Conservation (phyloP, 1,284 basidiomycete species). For the Cerioporus squamosus region DNA sequence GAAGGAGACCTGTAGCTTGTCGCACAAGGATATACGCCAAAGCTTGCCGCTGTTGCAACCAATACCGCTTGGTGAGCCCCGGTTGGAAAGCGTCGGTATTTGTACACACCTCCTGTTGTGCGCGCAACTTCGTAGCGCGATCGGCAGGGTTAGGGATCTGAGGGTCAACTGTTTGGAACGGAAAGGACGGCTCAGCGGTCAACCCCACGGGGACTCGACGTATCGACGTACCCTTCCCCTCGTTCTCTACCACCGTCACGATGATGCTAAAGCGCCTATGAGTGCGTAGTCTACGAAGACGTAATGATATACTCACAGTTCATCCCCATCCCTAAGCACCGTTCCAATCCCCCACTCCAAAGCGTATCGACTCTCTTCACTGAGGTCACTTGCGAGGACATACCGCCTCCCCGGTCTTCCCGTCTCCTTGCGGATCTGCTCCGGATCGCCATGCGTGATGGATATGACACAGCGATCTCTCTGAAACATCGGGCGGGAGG, state of each 20-base stretch:
- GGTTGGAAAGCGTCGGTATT: not conserved
- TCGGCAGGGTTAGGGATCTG: slow-evolving; percentile 71
- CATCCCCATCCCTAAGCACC: slow-evolving; percentile 93
- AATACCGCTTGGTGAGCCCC: not conserved
- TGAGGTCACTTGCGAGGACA: slow-evolving; percentile 92
- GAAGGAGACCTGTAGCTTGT: slow-evolving; percentile 88
- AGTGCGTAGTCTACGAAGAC: slow-evolving; percentile 9
- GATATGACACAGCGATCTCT: slow-evolving; percentile 93
- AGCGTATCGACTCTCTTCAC: slow-evolving; percentile 90
- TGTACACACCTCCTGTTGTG: slow-evolving; percentile 82
- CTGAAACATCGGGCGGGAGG: slow-evolving; percentile 84
- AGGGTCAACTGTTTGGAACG: slow-evolving; percentile 69
- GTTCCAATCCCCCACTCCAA: slow-evolving; percentile 98
- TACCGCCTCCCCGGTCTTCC: slow-evolving; percentile 74
- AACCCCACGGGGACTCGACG: not conserved
- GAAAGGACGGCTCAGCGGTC: not conserved
- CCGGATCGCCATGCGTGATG: slow-evolving; percentile 84
- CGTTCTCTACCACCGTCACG: slow-evolving; percentile 93
- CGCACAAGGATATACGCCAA: slow-evolving; percentile 86
- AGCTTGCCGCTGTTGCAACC: slow-evolving; percentile 78
- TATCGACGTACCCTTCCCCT: slow-evolving; percentile 72
- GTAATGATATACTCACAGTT: slow-evolving; percentile 55
- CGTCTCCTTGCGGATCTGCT: slow-evolving; percentile 50
- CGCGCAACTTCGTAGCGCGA: slow-evolving; percentile 74
- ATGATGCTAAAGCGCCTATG: slow-evolving; percentile 55